Base-by-base conservation (phyloP, 257 asterid genomes). In the Solanum chmielewskii region DNA sequence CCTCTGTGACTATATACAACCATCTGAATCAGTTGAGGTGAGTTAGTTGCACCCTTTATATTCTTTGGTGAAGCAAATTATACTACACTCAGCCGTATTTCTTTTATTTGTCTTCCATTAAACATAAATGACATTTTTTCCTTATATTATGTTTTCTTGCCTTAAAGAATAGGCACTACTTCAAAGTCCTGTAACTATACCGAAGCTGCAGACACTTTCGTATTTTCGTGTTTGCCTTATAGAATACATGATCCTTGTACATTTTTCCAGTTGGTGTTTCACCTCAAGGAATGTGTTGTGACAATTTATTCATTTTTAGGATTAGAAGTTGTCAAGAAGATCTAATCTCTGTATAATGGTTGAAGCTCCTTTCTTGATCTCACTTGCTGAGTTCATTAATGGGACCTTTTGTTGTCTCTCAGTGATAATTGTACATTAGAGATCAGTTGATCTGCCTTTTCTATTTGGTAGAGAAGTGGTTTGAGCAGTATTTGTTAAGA, bases 11-110 rank as follows among this genome's bases (percentile, higher is more conserved):
- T 96, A 97, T 88, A 87, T 97, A 82, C 96, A 91, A 90, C 90
- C 98, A 52, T 94, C 94, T 23, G 98, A 97, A 90, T 90, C 96
- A 87, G 71, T 93, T 86, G 98, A 97, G 99, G 99, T 94, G 47
- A 44, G 95, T 88, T 87, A 68, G 81, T 86, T 83, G 62, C 68
- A 87, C 87, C 47, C 87, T 11, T 86, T 82, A 68, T 13, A 70
- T 85, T 31, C 33, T 49, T 73, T 73, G 27, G 35, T 49, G 69
- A 29, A 81, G 85, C 45, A 49, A 47, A 33, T 47, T 18, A 29
- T 81, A 80, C 41, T 49, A 27, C 5, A 42, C 69, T 47, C 69
- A 29, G 87, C 29, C 52, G 18, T 66, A 85, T 64, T 41, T 68
- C 20, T 10, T 20, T 85, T 60, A 66, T 64, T 68, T 49, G 60